phyloP scores from a whole-genome alignment of 305 asterid species.

The Salvia sclarea region DNA sequence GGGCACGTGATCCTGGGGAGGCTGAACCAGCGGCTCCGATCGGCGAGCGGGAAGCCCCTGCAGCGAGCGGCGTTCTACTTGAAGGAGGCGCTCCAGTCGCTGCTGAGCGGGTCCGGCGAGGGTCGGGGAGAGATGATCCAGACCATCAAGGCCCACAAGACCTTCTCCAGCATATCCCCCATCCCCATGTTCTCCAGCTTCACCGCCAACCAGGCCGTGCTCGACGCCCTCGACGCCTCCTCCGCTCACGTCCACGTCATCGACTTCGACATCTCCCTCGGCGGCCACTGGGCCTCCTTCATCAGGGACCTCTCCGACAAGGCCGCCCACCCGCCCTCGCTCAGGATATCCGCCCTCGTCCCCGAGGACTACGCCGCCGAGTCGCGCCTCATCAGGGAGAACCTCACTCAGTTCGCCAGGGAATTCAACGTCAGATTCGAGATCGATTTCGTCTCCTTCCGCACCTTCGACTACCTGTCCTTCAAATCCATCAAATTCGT shows the following conservation, averaged over 20 bases:
- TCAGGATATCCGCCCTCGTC: constrained; percentile 78
- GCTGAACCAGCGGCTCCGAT: constrained; percentile 71
- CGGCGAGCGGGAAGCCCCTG: constrained; percentile 71
- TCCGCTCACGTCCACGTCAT: constrained; percentile 68
- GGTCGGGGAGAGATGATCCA: constrained; percentile 65
- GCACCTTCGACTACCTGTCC: constrained; percentile 62
- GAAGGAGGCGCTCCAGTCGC: constrained; percentile 87
- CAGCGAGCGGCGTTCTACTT: constrained; percentile 89
- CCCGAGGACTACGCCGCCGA: constrained; percentile 69
- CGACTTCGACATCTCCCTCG: constrained; percentile 87
- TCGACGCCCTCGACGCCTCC: constrained; percentile 78
- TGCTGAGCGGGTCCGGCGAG: constrained; percentile 79
- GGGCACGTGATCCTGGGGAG: constrained; percentile 73
- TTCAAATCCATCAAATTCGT: constrained; percentile 66
- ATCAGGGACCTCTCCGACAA: constrained; percentile 75
- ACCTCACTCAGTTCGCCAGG: constrained; percentile 65
- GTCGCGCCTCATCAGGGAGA: constrained; percentile 62
- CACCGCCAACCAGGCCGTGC: constrained; percentile 91
- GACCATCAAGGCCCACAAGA: constrained; percentile 69
- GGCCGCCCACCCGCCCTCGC: constrained; percentile 45
- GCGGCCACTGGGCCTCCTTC: constrained; percentile 98
- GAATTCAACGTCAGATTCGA: constrained; percentile 69
- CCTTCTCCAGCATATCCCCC: constrained; percentile 76
- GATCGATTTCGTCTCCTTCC: constrained; percentile 60
- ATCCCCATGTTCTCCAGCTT: constrained; percentile 88